A percentile compares a stretch with the other conserved stretches of the same genome.
These are phyloP conservation scores for Mortierella claussenii DNA, from an alignment of 192 early-diverging fungal species.

Conservation along the genomic window DNA sequence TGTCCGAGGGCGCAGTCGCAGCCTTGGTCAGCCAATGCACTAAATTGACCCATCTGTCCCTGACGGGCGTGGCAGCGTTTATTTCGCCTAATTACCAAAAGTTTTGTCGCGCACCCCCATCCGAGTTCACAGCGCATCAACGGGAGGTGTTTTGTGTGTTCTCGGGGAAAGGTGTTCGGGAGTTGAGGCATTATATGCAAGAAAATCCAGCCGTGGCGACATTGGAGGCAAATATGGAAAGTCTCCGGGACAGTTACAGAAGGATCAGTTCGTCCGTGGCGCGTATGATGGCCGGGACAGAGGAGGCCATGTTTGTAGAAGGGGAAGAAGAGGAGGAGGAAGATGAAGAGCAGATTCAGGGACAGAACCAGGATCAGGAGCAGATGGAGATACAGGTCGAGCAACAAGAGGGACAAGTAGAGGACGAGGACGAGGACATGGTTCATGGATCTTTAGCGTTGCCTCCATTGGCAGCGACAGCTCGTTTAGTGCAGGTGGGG, in stretches of 20 bases:
- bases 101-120: constrained; percentile 63
- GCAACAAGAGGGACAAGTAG: background rate
- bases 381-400: background rate
- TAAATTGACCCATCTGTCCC: constrained; percentile 61
- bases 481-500: background rate
- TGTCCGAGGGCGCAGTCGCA: constrained; percentile 55
- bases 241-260: constrained; percentile 9
- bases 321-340: background rate
- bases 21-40: constrained; percentile 58
- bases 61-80: constrained; percentile 66
- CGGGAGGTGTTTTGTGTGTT: constrained; percentile 70
- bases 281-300: constrained; percentile 3
- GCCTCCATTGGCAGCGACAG: too few species aligned
- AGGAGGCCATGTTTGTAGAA: background rate
- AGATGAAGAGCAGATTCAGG: background rate
- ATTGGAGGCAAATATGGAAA: constrained; percentile 2
- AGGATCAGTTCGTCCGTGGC: constrained; percentile 12
- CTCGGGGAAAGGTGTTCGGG: constrained; percentile 65
- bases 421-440: too few species aligned
- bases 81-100: constrained; percentile 56
- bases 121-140: constrained; percentile 62
- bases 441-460: too few species aligned
- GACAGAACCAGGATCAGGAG: background rate
- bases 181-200: constrained; percentile 53
- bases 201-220: constrained; percentile 10